These are phyloP conservation scores for Blastobotrys persicus DNA, from an alignment of 1,139 yeast species.

Conservation along the genomic window DNA sequence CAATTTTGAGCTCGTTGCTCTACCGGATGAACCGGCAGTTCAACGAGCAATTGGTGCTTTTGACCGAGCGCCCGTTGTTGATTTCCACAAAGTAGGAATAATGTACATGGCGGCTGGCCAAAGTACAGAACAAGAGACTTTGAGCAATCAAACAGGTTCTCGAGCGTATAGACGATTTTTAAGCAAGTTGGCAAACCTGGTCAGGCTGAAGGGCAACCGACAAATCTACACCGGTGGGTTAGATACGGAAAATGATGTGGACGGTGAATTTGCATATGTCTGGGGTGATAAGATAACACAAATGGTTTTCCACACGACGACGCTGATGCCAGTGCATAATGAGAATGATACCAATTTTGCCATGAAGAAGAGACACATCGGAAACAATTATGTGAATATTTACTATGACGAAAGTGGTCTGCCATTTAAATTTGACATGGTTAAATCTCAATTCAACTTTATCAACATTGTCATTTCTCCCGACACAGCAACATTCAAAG, in stretches of 20 bases:
- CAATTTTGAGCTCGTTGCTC: conserved; percentile 40
- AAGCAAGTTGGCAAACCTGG: conserved; percentile 55
- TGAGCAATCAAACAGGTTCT: conserved; percentile 67
- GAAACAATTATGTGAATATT: conserved; percentile 78
- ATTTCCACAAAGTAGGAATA: conserved; percentile 76
- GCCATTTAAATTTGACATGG: conserved; percentile 66
- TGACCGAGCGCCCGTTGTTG: conserved; percentile 76
- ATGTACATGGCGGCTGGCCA: conserved; percentile 73
- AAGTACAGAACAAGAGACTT: conserved; percentile 57
- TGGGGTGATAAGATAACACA: conserved; percentile 75
- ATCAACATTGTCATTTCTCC: conserved; percentile 77
- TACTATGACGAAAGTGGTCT: conserved; percentile 72
- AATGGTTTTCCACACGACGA: conserved; percentile 72
- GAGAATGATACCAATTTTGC: conserved; percentile 48
- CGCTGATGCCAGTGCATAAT: conserved; percentile 63
- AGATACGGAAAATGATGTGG: conserved; percentile 63
- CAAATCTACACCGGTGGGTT: conserved; percentile 75
- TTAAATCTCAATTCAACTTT: conserved; percentile 79
- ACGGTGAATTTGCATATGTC: conserved; percentile 72
- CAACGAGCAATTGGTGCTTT: conserved; percentile 60
- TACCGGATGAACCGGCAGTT: conserved; percentile 50
- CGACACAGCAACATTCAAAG: conserved; percentile 39
- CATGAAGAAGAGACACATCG: conserved; percentile 77
- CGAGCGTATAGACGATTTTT: conserved; percentile 58
- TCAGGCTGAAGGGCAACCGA: conserved; percentile 53